These are phyloP conservation scores for Teratosphaeria destructans DNA, from an alignment of 2,329 filamentous ascomycete species.

Conservation along the genomic window DNA sequence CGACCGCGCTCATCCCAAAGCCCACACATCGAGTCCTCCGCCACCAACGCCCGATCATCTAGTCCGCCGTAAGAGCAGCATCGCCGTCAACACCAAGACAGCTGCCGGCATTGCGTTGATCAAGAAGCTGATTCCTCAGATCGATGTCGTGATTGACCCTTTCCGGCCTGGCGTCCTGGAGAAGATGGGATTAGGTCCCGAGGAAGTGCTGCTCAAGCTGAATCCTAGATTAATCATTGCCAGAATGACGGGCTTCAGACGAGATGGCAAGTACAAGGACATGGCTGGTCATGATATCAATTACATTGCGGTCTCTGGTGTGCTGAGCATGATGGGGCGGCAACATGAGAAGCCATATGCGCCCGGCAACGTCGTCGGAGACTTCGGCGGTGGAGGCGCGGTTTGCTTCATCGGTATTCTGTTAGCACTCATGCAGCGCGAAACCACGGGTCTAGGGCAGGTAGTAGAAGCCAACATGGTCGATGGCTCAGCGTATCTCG, in stretches of 20 bases:
- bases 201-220: slow-evolving; percentile 48
- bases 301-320: slow-evolving; percentile 81
- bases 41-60: slow-evolving; percentile 58
- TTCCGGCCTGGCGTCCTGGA: slow-evolving; percentile 88
- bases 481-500: slow-evolving; percentile 71
- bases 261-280: slow-evolving; percentile 70
- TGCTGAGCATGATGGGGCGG: slow-evolving; percentile 65
- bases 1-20: slow-evolving; percentile 49
- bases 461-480: slow-evolving; percentile 97
- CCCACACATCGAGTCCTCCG: slow-evolving; percentile 25
- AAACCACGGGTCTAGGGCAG: slow-evolving; percentile 60
- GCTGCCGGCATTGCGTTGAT: slow-evolving; percentile 54
- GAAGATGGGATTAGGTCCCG: slow-evolving; percentile 65
- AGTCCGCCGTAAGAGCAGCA: slow-evolving; percentile 68
- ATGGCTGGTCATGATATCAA: slow-evolving; percentile 98
- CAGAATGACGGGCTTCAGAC: slow-evolving; percentile 73
- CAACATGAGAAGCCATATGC: slow-evolving; percentile 60
- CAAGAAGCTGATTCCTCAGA: slow-evolving; percentile 49
- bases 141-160: slow-evolving; percentile 83
- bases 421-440: slow-evolving; percentile 61
- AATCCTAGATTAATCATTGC: slow-evolving; percentile 74
- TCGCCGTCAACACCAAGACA: slow-evolving; percentile 70
- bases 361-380: slow-evolving; percentile 74
- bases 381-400: slow-evolving; percentile 84
- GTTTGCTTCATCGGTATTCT: slow-evolving; percentile 73